Base-by-base conservation (phyloP, 345 rosid species). In the Rhodamnia argentea region DNA sequence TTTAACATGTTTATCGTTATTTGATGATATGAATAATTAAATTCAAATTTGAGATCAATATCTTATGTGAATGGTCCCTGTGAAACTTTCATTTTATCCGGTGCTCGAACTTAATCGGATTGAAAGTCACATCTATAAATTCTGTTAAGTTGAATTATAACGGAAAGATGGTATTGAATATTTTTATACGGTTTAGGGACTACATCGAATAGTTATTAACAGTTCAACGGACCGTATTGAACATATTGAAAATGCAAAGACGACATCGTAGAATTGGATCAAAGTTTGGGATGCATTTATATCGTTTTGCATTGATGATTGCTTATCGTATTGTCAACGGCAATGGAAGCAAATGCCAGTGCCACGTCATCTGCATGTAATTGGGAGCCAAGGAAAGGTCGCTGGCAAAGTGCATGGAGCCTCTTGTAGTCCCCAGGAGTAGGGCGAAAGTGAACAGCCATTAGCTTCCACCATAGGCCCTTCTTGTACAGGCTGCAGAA, bases 141-240 rank as follows among this genome's bases (percentile, higher is more conserved):
- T 64, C 10, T 4, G 10, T 8, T 62, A 29, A 29, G 42, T 0
- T 62, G 12, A 29, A 62, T 62, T 62, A 37, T 29, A 29, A 64
- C 0, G 1, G 0, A 29, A 64, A 0, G 6, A 29, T 29, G 23
- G 29, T 1, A 29, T 64, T 7, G 0, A 64, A 15, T 8, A 64
- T 16, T 32, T 29, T 3, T 3, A 29, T 29, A 29, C 2, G 7
- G 3, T 29, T 15, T 7, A 16, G 4, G 1, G 12, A 29, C 1
- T 29, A 15, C 2, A 15, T 29, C 13, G 2, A 0, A 62, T 1
- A 29, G 29, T 29, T 62, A 29, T 7, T 8, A 62, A 29, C 15
- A 29, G 0, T 62, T 7, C 7, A 42, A 42, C 5, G 0, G 4
- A 4, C 5, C 3, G 8, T 1, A 1, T 62, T 0, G 1, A 62